Evolutionary conservation across 331 rosid genomes (phyloP), one percentile per base, ranked within the genome.

Genomic region (Phaseolus coccineus): DNA sequence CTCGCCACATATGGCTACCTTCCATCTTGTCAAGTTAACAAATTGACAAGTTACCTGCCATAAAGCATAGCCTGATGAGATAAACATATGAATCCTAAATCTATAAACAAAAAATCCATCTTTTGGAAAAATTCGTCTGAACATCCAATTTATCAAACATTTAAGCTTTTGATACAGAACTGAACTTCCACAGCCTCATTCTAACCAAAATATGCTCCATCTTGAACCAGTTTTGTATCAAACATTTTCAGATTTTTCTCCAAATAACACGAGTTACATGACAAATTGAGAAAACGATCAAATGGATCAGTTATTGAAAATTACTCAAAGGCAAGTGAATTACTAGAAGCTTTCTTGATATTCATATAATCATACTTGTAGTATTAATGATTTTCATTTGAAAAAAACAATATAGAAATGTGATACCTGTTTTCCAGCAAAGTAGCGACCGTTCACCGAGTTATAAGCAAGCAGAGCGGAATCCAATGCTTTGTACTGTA

Each of bases 1-100:
- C 84, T 94, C 97, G 78, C 98, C 98, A 77, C 98, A 94, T 65
- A 94, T 91, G 71, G 98, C 98, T 82, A 92, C 91, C 84, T 94
- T 94, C 98, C 98, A 94, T 84, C 94, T 80, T 58, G 92, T 88
- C 80, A 91, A 74, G 83, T 91, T 92, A 44, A 94, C 91, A 84
- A 91, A 94, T 80, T 91, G 91, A 77, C 97, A 91, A 27, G 77
- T 87, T 39, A 94, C 71, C 97, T 94, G 97, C 82, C 84, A 75
- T 16, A 80, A 69, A 83, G 15, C 71, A 77, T 8, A 80, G 77
- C 30, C 31, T 78, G 22, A 70, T 31, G 35, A 77, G 46, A 63
- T 16, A 33, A 63, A 70, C 68, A 25, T 30, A 39, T 65, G 69
- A 75, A 51, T 69, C 56, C 30, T 68, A 35, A 40, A 64, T 51